Percentiles rank a stretch among this genome's conserved stretches.
Conservation (phyloP, 1,284 basidiomycete species). For the Pholiota adiposa region DNA sequence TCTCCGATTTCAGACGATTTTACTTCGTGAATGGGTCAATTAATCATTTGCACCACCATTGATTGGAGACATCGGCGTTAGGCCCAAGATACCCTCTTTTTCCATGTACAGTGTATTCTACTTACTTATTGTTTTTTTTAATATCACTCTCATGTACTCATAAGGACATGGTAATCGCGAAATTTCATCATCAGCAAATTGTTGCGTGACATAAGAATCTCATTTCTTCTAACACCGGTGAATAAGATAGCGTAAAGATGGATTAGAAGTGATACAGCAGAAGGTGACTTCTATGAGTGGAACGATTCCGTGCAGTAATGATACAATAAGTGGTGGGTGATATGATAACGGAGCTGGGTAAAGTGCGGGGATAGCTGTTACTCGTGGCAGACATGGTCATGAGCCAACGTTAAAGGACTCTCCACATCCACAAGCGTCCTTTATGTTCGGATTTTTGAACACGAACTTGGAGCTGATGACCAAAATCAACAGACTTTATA, state of each 20-base stretch:
- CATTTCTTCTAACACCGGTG: not conserved
- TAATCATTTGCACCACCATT: slow-evolving; percentile 1
- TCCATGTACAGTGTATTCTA: not conserved
- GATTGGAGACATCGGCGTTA: not conserved
- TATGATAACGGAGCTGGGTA: slow-evolving; percentile 21
- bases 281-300: slow-evolving; percentile 14
- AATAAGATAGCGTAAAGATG: slow-evolving; percentile 6
- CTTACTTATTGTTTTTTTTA: too few species aligned
- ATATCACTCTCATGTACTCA: too few species aligned
- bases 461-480: slow-evolving; percentile 81
- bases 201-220: not conserved
- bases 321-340: slow-evolving; percentile 24
- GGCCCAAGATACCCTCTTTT: not conserved
- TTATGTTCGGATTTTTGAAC: slow-evolving; percentile 90
- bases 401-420: slow-evolving; percentile 80
- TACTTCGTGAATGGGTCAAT: slow-evolving; percentile 10
- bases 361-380: slow-evolving; percentile 16
- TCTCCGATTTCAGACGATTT: slow-evolving; percentile 5
- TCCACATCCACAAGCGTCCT: slow-evolving; percentile 94
- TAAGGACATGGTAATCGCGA: too few species aligned
- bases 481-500: not conserved
- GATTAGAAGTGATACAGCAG: slow-evolving; percentile 22
- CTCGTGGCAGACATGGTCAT: slow-evolving; percentile 24
- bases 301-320: slow-evolving; percentile 24
- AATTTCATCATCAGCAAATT: too few species aligned